These are phyloP conservation scores for Colletotrichum australisinense DNA, from an alignment of 2,329 filamentous ascomycete species.

Conservation along the genomic window DNA sequence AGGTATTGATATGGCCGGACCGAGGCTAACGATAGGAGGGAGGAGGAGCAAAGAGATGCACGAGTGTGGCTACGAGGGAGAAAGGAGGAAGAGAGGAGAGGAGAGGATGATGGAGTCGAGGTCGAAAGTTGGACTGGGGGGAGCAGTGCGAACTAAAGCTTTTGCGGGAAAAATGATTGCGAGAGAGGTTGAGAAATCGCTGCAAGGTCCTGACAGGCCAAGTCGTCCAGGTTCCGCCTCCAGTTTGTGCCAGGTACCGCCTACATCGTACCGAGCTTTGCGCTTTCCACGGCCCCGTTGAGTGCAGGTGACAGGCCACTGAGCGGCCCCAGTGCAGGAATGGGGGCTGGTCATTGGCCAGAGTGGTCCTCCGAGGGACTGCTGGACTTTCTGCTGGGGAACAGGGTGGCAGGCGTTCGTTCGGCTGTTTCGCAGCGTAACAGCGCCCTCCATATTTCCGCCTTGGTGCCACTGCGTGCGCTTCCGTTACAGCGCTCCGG, in stretches of 20 bases:
- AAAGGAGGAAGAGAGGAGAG: conserved; percentile 22
- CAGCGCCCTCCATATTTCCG: conserved; percentile 35
- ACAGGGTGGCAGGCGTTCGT: conserved; percentile 32
- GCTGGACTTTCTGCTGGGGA: conserved; percentile 24
- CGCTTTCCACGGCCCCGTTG: conserved; percentile 24
- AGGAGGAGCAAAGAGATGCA: conserved; percentile 31
- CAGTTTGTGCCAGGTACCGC: conserved; percentile 19
- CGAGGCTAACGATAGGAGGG: conserved; percentile 34
- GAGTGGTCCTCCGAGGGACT: not conserved
- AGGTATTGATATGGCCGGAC: conserved; percentile 39
- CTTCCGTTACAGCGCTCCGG: conserved; percentile 36
- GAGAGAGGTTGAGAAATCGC: conserved; percentile 34
- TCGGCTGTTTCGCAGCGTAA: conserved; percentile 35
- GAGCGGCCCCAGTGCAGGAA: conserved; percentile 9
- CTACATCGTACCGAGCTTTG: conserved; percentile 30
- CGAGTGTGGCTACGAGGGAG: conserved; percentile 23
- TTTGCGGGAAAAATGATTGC: conserved; percentile 37
- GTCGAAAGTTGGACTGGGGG: conserved; percentile 22
- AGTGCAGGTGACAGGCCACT: conserved; percentile 31
- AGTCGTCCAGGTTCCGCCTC: conserved; percentile 28
- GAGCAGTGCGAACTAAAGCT: conserved; percentile 33
- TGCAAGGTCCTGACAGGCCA: conserved; percentile 21
- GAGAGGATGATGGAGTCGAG: conserved; percentile 19
- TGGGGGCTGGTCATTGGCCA: conserved; percentile 21
- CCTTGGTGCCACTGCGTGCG: conserved; percentile 15